These are phyloP conservation scores for Physcomitrium patens DNA, from an alignment of 225 moss, liverwort and hornwort species.

Conservation along the genomic window DNA sequence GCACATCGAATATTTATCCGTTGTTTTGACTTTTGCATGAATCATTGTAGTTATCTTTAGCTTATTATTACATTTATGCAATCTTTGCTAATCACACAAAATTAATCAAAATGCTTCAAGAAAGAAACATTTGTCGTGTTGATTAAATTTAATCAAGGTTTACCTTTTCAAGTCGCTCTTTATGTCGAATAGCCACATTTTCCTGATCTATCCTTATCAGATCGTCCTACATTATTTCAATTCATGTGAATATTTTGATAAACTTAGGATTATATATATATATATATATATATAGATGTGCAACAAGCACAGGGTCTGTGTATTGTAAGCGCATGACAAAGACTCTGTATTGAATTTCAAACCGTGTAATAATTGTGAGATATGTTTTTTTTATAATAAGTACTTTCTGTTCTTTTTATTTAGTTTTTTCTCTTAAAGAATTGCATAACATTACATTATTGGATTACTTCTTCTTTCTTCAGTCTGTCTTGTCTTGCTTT, in stretches of 20 bases:
- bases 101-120: too few species aligned
- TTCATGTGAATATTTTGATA: too few species aligned
- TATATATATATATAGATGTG: neutral
- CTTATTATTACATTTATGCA: too few species aligned
- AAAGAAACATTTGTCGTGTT: too few species aligned
- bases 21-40: too few species aligned
- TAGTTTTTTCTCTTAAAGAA: neutral
- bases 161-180: slow-evolving; percentile 45
- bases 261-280: neutral
- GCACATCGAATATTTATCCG: too few species aligned
- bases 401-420: accelerated
- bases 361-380: too few species aligned
- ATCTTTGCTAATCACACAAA: neutral
- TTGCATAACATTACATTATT: slow-evolving; percentile 44
- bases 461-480: slow-evolving; percentile 54
- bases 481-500: slow-evolving; percentile 34
- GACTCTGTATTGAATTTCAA: neutral
- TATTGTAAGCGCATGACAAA: neutral
- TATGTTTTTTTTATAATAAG: too few species aligned
- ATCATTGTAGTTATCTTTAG: too few species aligned
- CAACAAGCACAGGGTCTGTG: neutral
- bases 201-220: slow-evolving; percentile 27
- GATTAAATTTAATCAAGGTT: too few species aligned
- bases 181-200: slow-evolving; percentile 24
- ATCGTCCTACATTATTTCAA: neutral